phyloP scores from a whole-genome alignment of 2,329 filamentous ascomycete genomes.

The Fusarium torreyae region DNA sequence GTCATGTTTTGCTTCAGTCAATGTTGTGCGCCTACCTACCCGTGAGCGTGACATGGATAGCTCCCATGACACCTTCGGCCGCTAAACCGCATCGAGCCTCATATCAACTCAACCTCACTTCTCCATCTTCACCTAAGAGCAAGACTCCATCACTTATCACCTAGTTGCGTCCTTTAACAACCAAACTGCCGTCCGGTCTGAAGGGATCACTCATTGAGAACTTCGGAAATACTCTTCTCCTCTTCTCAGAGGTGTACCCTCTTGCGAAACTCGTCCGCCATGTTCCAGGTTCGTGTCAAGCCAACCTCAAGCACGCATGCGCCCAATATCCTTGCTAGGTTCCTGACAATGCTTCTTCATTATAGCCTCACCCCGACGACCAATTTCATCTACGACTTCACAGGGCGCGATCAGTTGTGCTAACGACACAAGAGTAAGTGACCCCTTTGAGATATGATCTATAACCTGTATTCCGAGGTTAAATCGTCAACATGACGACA shows the following conservation, averaged over 20 bases:
- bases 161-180: neutral
- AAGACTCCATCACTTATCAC: neutral
- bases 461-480: neutral
- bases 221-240: no score
- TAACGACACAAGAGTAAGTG: constrained; percentile 81
- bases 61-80: constrained; percentile 25
- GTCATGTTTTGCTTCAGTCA: neutral
- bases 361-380: constrained; percentile 76
- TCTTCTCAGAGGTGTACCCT: neutral
- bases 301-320: constrained; percentile 7
- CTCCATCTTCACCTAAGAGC: constrained; percentile 20
- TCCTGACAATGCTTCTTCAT: constrained; percentile 27
- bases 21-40: constrained; percentile 26
- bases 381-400: constrained; percentile 85
- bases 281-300: constrained; percentile 49
- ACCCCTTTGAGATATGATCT: constrained; percentile 4
- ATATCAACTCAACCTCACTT: constrained; percentile 26
- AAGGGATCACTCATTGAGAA: neutral
- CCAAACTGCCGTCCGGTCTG: neutral
- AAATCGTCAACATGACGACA: no score
- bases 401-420: constrained; percentile 84
- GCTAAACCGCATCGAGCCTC: constrained; percentile 35
- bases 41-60: constrained; percentile 16
- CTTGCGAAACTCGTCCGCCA: constrained; percentile 19
- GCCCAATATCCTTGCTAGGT: neutral